These are phyloP conservation scores for Cokeromyces recurvatus DNA, from an alignment of 371 early-diverging fungal genomes.

Conservation along the genomic window DNA sequence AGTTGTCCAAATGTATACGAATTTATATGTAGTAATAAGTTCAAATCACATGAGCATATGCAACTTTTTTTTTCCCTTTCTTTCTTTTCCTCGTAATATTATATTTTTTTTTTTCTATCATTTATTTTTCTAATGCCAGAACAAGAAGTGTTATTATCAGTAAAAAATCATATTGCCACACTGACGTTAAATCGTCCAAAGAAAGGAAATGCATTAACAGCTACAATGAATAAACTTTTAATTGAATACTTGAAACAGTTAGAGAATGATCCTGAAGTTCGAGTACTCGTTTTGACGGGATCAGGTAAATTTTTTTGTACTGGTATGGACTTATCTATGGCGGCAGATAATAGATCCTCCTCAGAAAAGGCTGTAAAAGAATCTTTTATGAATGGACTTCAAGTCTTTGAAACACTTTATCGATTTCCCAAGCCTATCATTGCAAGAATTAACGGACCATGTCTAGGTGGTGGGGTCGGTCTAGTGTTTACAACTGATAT, in stretches of 20 bases:
- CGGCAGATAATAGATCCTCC: constrained; percentile 19
- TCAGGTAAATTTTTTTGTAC: constrained; percentile 73
- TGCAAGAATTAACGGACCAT: constrained; percentile 67
- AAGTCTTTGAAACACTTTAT: constrained; percentile 40
- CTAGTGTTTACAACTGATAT: constrained; percentile 64
- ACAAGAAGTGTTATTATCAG: constrained; percentile 12
- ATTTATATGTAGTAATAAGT: too few relatives aligned
- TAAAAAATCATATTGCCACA: constrained; percentile 46
- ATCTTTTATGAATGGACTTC: constrained; percentile 26
- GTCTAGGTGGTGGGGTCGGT: constrained; percentile 71
- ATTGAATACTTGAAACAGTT: constrained; percentile 36
- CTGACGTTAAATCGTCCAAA: constrained; percentile 54
- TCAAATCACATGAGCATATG: too few relatives aligned
- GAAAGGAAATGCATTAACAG: constrained; percentile 60
- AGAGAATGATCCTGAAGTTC: constrained; percentile 44
- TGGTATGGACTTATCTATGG: constrained; percentile 62
- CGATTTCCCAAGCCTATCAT: constrained; percentile 60
- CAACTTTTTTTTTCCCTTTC: too few relatives aligned
- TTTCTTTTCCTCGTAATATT: too few relatives aligned
- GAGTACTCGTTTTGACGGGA: constrained; percentile 62
- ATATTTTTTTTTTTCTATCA: too few relatives aligned
- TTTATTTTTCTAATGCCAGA: too few relatives aligned
- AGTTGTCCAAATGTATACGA: too few relatives aligned
- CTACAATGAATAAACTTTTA: constrained; percentile 46
- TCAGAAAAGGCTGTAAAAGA: constrained; percentile 23